These are phyloP conservation scores for Stylosanthes scabra DNA, from an alignment of 331 rosid species.

Conservation along the genomic window DNA sequence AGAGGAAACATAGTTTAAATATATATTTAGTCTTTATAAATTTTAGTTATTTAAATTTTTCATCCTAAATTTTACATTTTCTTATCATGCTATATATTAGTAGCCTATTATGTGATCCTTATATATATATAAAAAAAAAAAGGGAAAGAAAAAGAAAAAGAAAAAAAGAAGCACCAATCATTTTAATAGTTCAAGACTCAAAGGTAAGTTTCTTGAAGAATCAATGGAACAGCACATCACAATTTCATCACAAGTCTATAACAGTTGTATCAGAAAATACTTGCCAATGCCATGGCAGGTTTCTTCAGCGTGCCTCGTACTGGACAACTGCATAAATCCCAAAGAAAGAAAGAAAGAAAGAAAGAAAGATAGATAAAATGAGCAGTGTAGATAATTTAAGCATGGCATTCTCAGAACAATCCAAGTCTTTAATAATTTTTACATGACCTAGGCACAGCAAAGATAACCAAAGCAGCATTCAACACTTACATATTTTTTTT, in stretches of 20 bases:
- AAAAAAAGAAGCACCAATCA: too few species aligned
- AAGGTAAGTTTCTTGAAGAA: too few species aligned
- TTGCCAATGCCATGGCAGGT: background rate
- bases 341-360: background rate
- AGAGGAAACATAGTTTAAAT: too few species aligned
- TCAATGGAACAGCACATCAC: too few species aligned
- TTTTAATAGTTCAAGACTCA: background rate
- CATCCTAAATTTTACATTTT: too few species aligned
- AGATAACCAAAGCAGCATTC: background rate
- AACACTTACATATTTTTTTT: background rate
- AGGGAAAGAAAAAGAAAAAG: too few species aligned
- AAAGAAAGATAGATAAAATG: too few species aligned
- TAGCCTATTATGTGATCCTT: too few species aligned
- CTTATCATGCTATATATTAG: too few species aligned
- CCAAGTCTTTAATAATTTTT: background rate
- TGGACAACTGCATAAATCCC: slow-evolving; percentile 44
- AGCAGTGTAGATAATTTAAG: background rate
- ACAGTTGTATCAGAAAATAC: background rate
- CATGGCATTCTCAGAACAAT: background rate
- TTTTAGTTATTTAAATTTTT: too few species aligned
- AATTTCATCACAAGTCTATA: slow-evolving; percentile 2
- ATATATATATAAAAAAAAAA: too few species aligned
- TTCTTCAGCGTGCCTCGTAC: slow-evolving; percentile 45
- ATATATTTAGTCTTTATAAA: too few species aligned
- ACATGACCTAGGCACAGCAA: background rate